Evolutionary conservation across 2,329 filamentous ascomycete genomes (phyloP), one percentile per base, ranked within the genome.

Genomic region (Alternaria sp.): DNA sequence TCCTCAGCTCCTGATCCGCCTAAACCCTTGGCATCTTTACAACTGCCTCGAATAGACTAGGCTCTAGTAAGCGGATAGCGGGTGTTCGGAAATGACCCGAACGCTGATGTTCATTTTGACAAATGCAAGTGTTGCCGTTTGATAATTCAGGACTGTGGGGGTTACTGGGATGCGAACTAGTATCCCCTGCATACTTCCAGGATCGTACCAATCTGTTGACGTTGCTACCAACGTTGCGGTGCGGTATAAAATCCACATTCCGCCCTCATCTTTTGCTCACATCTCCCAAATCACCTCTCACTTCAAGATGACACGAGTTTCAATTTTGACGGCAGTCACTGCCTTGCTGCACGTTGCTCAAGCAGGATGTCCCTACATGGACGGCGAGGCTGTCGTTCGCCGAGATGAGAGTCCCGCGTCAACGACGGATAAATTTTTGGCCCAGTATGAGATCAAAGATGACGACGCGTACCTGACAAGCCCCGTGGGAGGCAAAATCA

Each of bases 401-500:
- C 63, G 73, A 55, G 68, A 73, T 56, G 52, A 54, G 2, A 45
- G 39, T 28, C 14, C 58, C 14, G 29, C 64, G 17, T 17, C 17
- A 17, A 17, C 17, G 7, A 77, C 76, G 1, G 69, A 75, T 29
- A 70, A 77, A 10, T 77, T 78, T 52, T 53, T 79, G 62, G 62
- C 65, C n/a, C 59, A 76, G 34, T 79, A 68, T 40, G 75, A 78
- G 54, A 57, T 79, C 51, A 67, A 78, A 41, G 75, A 78, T 51
- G 72, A 63, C 23, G 68, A 77, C 39, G 60, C 58, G 10, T 78
- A 73, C 54, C 51, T 79, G 65, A 92, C 89, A 0, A 85, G 85
- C 28, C 89, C 91, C 70, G 85, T 86, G 24, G 90, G 89, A 10
- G 88, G 86, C 0, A 88, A 88, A 0, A 88, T 92, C 39, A 81